Conservation (phyloP, 192 early-diverging fungal species). For the Mortierella hygrophila region DNA sequence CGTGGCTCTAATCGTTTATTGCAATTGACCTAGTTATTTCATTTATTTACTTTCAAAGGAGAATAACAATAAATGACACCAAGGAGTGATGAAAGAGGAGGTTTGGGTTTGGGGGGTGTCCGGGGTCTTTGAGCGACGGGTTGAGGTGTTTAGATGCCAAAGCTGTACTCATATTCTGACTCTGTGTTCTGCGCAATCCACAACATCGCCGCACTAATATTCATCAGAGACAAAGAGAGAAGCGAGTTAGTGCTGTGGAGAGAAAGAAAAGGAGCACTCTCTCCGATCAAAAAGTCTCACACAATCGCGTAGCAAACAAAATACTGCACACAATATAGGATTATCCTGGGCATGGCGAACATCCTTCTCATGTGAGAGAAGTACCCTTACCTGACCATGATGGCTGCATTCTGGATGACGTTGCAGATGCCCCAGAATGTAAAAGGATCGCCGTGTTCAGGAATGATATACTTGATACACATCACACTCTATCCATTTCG, state of each 20-base stretch:
- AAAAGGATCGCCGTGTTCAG: constrained; percentile 30
- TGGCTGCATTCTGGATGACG: constrained; percentile 42
- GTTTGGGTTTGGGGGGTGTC: neutral
- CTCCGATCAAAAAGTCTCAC: neutral
- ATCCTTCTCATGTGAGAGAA: neutral
- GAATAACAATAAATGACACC: neutral
- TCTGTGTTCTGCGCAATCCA: constrained; percentile 57
- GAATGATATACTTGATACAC: constrained; percentile 46
- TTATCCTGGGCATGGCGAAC: neutral
- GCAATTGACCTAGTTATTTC: neutral
- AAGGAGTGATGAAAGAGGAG: neutral
- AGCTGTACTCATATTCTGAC: constrained; percentile 55
- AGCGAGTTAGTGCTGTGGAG: neutral
- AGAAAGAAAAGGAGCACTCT: too few relatives aligned
- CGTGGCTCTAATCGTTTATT: too few relatives aligned
- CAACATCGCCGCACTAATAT: constrained; percentile 42
- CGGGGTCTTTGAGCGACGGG: too few relatives aligned
- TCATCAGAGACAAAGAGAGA: neutral
- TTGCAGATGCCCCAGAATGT: constrained; percentile 52
- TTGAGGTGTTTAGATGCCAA: constrained; percentile 22
- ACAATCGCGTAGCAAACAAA: neutral
- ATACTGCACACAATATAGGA: neutral
- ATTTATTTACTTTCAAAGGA: neutral
- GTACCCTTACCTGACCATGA: constrained; percentile 36
- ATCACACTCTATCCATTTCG: constrained; percentile 4